Base-by-base conservation (phyloP, 805 yeast species). In the Barnettozyma wickerhamii region DNA sequence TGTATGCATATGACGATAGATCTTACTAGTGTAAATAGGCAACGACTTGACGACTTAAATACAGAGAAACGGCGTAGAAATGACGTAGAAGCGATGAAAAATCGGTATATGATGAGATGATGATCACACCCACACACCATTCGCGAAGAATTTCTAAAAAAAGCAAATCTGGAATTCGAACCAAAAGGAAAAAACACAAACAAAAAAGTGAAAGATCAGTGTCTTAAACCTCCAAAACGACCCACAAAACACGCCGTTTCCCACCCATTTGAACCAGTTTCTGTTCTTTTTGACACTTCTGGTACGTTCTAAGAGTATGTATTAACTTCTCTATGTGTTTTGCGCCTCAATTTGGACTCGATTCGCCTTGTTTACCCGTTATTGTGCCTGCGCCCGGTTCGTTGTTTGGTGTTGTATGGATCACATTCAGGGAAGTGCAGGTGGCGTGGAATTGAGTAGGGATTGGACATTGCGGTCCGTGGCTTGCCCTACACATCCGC, bases 101-200 rank as follows among this genome's bases (percentile, higher is more conserved):
- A 2, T 23, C 26, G 26, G 26, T 23, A 23, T 23, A 7, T 23
- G 17, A 10, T 28, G 13, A 28, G n/a, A n/a, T n/a, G n/a, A 28
- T 28, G 10, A 15, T 10, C 7, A 15, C 30, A 28, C 30, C 30
- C 30, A 28, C 15, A 28, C 30, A 28, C 30, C 30, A 28, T 28
- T 28, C 30, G 30, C 30, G 30, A 28, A 23, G 12, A 9, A 23
- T 23, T 29, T 30, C 15, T 14, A 17, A 15, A 18, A 30, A 17
- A 17, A 9, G 15, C 19, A 30, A 30, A 15, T 30, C 33, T 30
- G 30, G 14, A 28, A 30, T 30, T 30, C 7, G 15, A 30, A 15
- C 9, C 33, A 30, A 30, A 30, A n/a, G 20, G 18, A 30, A 30
- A 30, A 30, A 30, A 30, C 19, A 30, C 15, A 30, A 30, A 30